A percentile compares a stretch with the other conserved stretches of the same genome.
phyloP scores from a whole-genome alignment of 495 filamentous ascomycete species.

The Aspergillus incahuasiensis region DNA sequence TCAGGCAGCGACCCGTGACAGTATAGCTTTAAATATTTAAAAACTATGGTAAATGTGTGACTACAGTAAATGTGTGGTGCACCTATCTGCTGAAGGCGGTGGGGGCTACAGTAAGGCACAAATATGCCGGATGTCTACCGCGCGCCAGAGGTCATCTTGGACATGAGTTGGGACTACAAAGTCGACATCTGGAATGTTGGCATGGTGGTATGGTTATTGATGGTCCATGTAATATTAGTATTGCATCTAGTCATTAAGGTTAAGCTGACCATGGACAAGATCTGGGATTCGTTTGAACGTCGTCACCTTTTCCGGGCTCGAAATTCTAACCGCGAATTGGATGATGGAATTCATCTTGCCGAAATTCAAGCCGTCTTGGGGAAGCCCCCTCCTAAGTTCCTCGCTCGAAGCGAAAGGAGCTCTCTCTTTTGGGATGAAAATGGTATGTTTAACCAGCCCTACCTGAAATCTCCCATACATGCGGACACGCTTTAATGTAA shows the following conservation, averaged over 20 bases:
- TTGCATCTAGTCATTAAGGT: background rate
- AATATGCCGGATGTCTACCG: slow-evolving; percentile 36
- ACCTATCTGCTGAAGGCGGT: slow-evolving; percentile 14
- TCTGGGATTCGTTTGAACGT: background rate
- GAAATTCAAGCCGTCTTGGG: slow-evolving; percentile 39
- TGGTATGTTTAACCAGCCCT: background rate
- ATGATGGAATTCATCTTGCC: slow-evolving; percentile 37
- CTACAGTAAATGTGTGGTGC: no score
- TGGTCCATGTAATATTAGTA: no score
- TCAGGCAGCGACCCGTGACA: no score
- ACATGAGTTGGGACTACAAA: slow-evolving; percentile 34
- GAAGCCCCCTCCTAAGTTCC: slow-evolving; percentile 29
- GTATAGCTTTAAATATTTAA: no score
- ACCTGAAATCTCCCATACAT: no score
- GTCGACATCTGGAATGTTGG: slow-evolving; percentile 44
- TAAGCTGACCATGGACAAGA: no score
- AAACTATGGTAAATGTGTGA: no score
- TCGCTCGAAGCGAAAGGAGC: slow-evolving; percentile 23
- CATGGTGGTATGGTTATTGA: slow-evolving; percentile 33
- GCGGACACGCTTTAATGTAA: no score
- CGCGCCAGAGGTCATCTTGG: slow-evolving; percentile 38
- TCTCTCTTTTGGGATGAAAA: slow-evolving; percentile 21
- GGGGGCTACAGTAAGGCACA: no score
- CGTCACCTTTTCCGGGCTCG: slow-evolving; percentile 35
- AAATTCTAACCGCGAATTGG: slow-evolving; percentile 30